These are phyloP conservation scores for Talaromyces borbonicus DNA, from an alignment of 495 filamentous ascomycete genomes.

Conservation along the genomic window DNA sequence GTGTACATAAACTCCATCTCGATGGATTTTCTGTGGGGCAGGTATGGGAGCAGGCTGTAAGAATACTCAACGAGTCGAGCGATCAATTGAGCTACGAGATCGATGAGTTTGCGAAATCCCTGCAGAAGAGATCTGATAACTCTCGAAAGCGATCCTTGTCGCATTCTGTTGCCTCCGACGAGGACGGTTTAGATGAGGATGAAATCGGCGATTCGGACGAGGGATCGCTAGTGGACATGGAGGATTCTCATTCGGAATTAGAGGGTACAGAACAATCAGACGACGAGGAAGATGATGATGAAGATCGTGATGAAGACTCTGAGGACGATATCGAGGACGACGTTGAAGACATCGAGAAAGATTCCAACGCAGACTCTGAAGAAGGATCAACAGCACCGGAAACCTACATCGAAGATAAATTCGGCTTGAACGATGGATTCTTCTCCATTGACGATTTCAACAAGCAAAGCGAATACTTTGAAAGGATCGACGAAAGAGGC, in stretches of 20 bases:
- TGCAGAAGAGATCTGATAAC: not conserved
- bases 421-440: conserved; percentile 86
- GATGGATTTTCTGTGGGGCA: conserved; percentile 83
- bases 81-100: conserved; percentile 33
- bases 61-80: conserved; percentile 55
- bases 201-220: conserved; percentile 11
- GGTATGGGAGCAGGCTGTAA: conserved; percentile 87
- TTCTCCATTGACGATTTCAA: conserved; percentile 99
- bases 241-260: not conserved
- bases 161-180: conserved; percentile 9
- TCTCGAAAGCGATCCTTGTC: not conserved
- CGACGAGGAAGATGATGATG: conserved; percentile 17
- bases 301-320: conserved; percentile 7
- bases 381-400: conserved; percentile 6
- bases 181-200: conserved; percentile 17
- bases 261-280: conserved; percentile 10
- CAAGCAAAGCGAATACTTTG: conserved; percentile 75
- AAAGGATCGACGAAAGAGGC: conserved; percentile 65
- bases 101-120: not conserved
- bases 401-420: conserved; percentile 45
- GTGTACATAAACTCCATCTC: conserved; percentile 67
- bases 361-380: conserved; percentile 2
- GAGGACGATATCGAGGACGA: conserved; percentile 16
- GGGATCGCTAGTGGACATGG: not conserved
- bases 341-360: not conserved